Conservation (phyloP, 176 grass and related monocot genomes). For the Oropetium thomaeum region DNA sequence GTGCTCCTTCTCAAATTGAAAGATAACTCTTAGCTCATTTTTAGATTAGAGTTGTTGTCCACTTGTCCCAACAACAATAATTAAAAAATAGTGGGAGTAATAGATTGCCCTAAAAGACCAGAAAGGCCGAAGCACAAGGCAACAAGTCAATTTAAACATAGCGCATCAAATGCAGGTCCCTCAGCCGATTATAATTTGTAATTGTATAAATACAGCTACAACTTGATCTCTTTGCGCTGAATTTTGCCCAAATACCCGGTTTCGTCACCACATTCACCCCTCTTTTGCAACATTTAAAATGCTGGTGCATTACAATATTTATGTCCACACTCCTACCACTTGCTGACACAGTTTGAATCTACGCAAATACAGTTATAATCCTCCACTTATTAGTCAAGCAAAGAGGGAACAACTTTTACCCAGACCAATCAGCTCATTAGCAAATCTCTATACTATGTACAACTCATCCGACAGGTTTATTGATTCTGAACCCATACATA, state of each 20-base stretch:
- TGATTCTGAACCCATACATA: conserved; percentile 9
- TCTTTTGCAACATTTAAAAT: not conserved
- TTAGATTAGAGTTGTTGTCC: too few relatives aligned
- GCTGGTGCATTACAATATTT: not conserved
- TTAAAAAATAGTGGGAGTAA: too few relatives aligned
- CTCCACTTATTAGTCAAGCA: not conserved
- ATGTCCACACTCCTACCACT: not conserved
- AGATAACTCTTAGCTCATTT: too few relatives aligned
- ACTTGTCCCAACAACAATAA: too few relatives aligned
- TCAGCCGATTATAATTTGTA: not conserved
- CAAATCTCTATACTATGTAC: conserved; percentile 53
- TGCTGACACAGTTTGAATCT: conserved; percentile 12
- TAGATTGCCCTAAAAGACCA: not conserved
- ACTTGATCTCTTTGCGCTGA: not conserved
- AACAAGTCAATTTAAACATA: not conserved
- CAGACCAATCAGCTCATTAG: conserved; percentile 24
- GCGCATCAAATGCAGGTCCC: not conserved
- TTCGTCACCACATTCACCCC: not conserved
- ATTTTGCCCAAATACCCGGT: not conserved
- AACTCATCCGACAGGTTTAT: conserved; percentile 30
- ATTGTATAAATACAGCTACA: not conserved
- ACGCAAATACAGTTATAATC: not conserved
- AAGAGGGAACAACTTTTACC: not conserved
- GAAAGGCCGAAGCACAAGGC: not conserved
- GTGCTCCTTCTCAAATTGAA: too few relatives aligned